Percentiles rank a stretch among this genome's conserved stretches.
Evolutionary conservation across 768 basidiomycete genomes (phyloP).

Genomic region (Myochromella boudieri): DNA sequence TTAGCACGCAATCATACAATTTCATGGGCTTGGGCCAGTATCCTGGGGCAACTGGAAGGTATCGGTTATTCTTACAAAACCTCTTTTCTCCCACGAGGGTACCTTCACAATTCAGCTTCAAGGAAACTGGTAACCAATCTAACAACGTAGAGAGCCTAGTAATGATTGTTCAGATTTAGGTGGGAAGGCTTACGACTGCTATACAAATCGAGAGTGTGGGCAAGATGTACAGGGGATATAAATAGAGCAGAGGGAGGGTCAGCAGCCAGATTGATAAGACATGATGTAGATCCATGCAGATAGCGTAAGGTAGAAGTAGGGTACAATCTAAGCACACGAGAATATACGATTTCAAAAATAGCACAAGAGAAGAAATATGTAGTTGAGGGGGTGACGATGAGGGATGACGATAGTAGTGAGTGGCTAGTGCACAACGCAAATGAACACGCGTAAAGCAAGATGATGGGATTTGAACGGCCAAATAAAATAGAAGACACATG

Average conservation of each 20-base stretch:
- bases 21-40: too few species aligned
- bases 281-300: conserved; percentile 32
- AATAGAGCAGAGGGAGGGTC: conserved; percentile 26
- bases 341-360: background rate
- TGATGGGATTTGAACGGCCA: too few species aligned
- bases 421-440: background rate
- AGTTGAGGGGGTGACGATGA: background rate
- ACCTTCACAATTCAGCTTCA: too few species aligned
- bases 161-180: too few species aligned
- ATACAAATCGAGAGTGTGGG: conserved; percentile 15
- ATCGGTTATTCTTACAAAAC: too few species aligned
- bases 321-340: conserved; percentile 13
- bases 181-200: conserved; percentile 15
- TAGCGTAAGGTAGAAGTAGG: conserved; percentile 16
- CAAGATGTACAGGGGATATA: conserved; percentile 20
- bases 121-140: too few species aligned
- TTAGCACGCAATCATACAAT: too few species aligned
- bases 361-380: background rate
- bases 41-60: too few species aligned
- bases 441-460: conserved; percentile 4
- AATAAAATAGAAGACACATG: background rate
- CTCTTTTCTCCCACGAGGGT: too few species aligned
- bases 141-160: too few species aligned
- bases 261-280: conserved; percentile 22
- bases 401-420: background rate